phyloP scores from a whole-genome alignment of 495 filamentous ascomycete genomes.

The Hypomontagnella submonticulosa region DNA sequence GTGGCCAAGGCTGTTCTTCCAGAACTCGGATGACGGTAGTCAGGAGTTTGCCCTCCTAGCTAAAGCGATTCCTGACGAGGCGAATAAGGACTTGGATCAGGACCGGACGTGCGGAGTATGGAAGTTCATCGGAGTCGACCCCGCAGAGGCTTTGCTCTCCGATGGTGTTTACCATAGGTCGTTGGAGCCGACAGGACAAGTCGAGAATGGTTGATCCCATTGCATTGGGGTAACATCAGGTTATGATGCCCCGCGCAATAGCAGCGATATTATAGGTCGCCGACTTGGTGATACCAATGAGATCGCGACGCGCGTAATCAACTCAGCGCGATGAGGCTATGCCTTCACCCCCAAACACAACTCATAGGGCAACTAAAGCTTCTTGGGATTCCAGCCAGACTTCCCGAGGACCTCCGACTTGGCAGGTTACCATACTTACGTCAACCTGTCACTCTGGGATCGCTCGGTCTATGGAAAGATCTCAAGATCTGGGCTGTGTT shows the following conservation, averaged over 20 bases:
- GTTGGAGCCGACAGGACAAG: constrained; percentile 40
- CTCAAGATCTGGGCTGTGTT: no score
- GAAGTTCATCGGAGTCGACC: constrained; percentile 27
- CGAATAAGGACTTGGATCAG: constrained; percentile 59
- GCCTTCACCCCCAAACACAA: no score
- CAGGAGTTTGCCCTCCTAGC: constrained; percentile 4
- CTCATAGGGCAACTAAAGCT: no score
- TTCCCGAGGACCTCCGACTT: no score
- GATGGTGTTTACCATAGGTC: background rate
- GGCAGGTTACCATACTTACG: no score
- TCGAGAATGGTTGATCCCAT: background rate
- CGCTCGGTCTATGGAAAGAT: no score
- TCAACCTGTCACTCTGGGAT: no score
- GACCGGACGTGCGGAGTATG: constrained; percentile 51
- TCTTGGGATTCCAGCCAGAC: no score
- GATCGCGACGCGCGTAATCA: no score
- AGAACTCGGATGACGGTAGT: background rate
- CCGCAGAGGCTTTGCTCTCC: constrained; percentile 38
- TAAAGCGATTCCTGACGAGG: constrained; percentile 18
- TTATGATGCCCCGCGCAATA: background rate
- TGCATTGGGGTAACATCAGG: background rate
- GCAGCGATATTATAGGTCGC: no score
- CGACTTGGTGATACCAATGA: no score
- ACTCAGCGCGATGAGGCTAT: no score
- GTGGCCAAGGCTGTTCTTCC: constrained; percentile 56